Evolutionary conservation across 176 grass and related monocot genomes (phyloP).

Genomic region (Thinopyrum elongatum): DNA sequence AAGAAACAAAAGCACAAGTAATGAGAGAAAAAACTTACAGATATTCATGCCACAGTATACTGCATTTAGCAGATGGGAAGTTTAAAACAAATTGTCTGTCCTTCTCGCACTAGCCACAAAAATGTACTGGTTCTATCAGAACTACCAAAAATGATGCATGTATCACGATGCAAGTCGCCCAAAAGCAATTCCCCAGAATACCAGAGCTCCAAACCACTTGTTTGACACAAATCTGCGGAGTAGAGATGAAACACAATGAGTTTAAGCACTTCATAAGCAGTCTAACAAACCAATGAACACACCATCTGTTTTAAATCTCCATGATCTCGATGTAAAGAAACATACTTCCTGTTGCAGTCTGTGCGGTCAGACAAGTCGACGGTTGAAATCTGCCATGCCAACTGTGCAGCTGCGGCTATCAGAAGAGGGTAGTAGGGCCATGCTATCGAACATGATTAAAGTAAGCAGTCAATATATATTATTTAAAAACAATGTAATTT

Average conservation of each 20-base stretch:
- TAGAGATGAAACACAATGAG: neutral
- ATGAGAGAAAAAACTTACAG: neutral
- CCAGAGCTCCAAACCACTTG: constrained; percentile 89
- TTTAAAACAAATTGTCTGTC: neutral
- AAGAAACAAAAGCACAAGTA: neutral
- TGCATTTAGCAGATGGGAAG: neutral
- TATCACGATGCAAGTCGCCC: constrained; percentile 58
- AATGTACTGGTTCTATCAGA: neutral
- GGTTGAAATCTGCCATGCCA: constrained; percentile 76
- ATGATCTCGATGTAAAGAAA: neutral
- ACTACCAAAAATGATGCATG: constrained; percentile 8
- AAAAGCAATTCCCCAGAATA: constrained; percentile 69
- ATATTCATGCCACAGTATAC: neutral
- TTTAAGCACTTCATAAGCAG: neutral
- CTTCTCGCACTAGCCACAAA: neutral
- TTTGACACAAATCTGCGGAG: constrained; percentile 77
- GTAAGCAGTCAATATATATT: constrained; percentile 18
- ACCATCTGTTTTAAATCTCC: neutral
- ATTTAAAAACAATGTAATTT: neutral
- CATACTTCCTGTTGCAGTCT: constrained; percentile 89
- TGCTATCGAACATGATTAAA: constrained; percentile 49
- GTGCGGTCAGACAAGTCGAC: constrained; percentile 64
- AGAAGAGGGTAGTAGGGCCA: constrained; percentile 85
- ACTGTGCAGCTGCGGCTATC: constrained; percentile 50
- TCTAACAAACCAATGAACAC: neutral